Conservation (phyloP, 805 yeast genomes). For the Sugiyamaella chiloensis region DNA sequence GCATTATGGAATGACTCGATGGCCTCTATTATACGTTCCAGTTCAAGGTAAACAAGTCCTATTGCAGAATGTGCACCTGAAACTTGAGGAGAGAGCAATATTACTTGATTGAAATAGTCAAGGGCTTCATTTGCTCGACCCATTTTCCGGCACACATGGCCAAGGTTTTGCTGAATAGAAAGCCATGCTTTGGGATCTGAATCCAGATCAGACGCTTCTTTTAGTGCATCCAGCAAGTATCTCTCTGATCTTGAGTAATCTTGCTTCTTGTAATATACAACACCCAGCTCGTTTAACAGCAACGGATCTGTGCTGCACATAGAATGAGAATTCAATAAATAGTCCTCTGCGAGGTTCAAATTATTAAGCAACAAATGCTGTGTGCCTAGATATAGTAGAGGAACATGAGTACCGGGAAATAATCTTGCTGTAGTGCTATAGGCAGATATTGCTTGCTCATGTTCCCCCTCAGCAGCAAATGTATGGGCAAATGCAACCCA, state of each 20-base stretch:
- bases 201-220: conserved; percentile 63
- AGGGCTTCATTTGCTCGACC: conserved; percentile 64
- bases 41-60: conserved; percentile 75
- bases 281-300: conserved; percentile 88
- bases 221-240: conserved; percentile 66
- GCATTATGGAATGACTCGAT: conserved; percentile 78
- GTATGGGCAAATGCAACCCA: conserved; percentile 99
- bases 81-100: conserved; percentile 65
- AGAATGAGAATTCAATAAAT: conserved; percentile 66
- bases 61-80: conserved; percentile 77
- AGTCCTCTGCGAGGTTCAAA: conserved; percentile 79
- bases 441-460: conserved; percentile 96
- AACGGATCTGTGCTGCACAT: conserved; percentile 86
- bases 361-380: conserved; percentile 89
- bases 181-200: conserved; percentile 82
- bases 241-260: conserved; percentile 67
- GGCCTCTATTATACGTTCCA: conserved; percentile 61
- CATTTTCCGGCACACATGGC: conserved; percentile 77
- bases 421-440: conserved; percentile 92
- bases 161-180: conserved; percentile 80
- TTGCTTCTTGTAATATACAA: conserved; percentile 74
- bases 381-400: conserved; percentile 90
- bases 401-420: conserved; percentile 74
- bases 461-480: conserved; percentile 97
- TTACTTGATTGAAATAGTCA: conserved; percentile 70